phyloP scores from a whole-genome alignment of 192 early-diverging fungal species.

The Paraglomus occultum region DNA sequence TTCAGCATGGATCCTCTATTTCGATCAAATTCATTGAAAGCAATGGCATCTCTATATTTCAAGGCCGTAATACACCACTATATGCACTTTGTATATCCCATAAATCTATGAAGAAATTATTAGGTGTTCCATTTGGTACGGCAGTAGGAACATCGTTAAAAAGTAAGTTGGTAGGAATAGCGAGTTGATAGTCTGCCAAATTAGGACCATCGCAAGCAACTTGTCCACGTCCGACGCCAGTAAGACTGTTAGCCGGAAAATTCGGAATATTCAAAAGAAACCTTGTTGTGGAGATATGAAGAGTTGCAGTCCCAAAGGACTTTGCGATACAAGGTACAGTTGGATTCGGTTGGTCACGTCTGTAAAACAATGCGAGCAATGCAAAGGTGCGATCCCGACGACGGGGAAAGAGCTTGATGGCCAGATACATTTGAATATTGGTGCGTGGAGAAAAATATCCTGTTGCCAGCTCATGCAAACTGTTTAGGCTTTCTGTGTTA shows the following conservation, averaged over 20 bases:
- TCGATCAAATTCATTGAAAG: too few relatives aligned
- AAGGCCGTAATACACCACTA: too few relatives aligned
- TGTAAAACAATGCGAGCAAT: constrained; percentile 11
- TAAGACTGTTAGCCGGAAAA: constrained; percentile 10
- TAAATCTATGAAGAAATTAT: constrained; percentile 20
- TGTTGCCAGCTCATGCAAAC: neutral
- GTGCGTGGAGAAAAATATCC: constrained; percentile 24
- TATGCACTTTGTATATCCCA: neutral
- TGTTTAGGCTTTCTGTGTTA: neutral
- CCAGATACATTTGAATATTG: constrained; percentile 25
- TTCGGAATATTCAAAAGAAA: neutral
- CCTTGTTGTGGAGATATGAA: neutral
- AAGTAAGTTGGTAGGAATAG: constrained; percentile 11
- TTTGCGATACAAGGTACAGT: constrained; percentile 11
- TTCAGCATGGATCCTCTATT: too few relatives aligned
- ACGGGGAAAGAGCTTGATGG: constrained; percentile 22
- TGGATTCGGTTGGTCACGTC: constrained; percentile 23
- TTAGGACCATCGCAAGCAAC: constrained; percentile 3
- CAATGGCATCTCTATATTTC: too few relatives aligned
- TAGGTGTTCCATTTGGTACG: constrained; percentile 5
- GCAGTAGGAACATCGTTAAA: constrained; percentile 18
- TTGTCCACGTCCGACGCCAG: neutral
- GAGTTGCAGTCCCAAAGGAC: constrained; percentile 26
- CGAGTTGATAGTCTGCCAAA: neutral
- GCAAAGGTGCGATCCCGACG: neutral